Conservation (phyloP, 78 protist species). For the Dictyostelium brefeldianum region DNA sequence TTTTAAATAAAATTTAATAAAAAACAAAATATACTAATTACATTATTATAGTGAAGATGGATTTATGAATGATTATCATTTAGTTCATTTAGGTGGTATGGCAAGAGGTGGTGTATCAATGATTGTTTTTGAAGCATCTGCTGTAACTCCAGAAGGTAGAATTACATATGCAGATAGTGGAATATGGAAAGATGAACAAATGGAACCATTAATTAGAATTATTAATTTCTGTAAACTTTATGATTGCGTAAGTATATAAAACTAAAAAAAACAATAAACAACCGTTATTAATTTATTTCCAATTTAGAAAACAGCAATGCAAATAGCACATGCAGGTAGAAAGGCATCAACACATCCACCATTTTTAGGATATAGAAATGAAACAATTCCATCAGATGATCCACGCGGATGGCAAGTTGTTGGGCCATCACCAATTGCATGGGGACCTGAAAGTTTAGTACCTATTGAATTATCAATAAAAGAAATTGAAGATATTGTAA, state of each 20-base stretch:
- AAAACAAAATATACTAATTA: no score
- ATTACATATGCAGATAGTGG: slow-evolving; percentile 54
- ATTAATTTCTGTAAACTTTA: slow-evolving; percentile 10
- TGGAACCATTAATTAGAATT: slow-evolving; percentile 50
- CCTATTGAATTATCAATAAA: slow-evolving; percentile 83
- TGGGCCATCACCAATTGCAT: slow-evolving; percentile 23
- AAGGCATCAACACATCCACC: slow-evolving; percentile 47
- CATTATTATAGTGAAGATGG: slow-evolving; percentile 26
- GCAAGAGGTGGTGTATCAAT: slow-evolving; percentile 60
- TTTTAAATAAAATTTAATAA: not conserved
- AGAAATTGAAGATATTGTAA: slow-evolving; percentile 76
- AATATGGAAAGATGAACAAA: slow-evolving; percentile 73
- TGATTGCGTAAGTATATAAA: slow-evolving; percentile 29
- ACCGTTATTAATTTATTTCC: not conserved
- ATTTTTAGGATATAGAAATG: slow-evolving; percentile 8
- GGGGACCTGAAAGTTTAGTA: not conserved
- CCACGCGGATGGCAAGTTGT: not conserved
- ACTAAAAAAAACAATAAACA: not conserved
- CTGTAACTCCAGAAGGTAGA: slow-evolving; percentile 43
- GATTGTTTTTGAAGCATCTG: slow-evolving; percentile 54
- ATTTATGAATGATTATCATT: slow-evolving; percentile 62
- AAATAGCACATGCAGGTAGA: slow-evolving; percentile 74
- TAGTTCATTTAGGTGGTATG: slow-evolving; percentile 36
- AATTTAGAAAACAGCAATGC: slow-evolving; percentile 18
- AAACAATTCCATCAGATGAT: not conserved